Base-by-base conservation (phyloP, 2,329 filamentous ascomycete species). In the Penicillium sp. region DNA sequence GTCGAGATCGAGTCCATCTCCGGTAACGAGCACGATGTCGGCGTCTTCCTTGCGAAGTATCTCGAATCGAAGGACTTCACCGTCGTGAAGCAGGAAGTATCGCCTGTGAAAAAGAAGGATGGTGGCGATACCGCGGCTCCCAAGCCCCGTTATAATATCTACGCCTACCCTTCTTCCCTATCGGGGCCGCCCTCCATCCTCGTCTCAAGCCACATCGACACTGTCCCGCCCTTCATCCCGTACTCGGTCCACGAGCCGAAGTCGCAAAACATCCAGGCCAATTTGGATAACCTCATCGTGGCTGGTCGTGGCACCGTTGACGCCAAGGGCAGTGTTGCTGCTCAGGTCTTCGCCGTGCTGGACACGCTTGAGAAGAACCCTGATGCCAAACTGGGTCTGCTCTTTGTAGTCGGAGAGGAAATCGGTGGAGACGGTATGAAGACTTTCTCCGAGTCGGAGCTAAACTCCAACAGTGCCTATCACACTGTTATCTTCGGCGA, bases 401-500 rank as follows among this genome's bases (percentile, higher is more conserved):
- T 85, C 24, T 84, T 81, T 62, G 82, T 84, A 1, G 88, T 95
- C 0, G 90, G 89, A 52, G 92, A 98, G 69, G 92, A 97, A 69
- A 79, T 78, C 2, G 76, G 76, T 3, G 92, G 92, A 8, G 85
- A 87, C 54, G 92, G 92, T 7, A 97, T 97, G 92, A 69, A 68
- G 44, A 62, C 68, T 43, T 76, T 75, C 60, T 75, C 73, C 10
- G 47, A 66, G 6, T 75, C 76, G 58, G 33, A 69, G 51, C 61
- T 78, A 69, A 77, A 83, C 61, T 72, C 44, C 54, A 46, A 65
- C 63, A 74, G 50, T 13, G 59, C 57, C 15, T 84, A 82, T 75
- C 78, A 85, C 29, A 82, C 89, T 3, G 84, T 89, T 61, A 87
- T 93, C 62, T 97, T 96, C 64, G 92, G 93, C 35, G 93, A 98